phyloP scores from a whole-genome alignment of 2,329 filamentous ascomycete genomes.

The Coniochaeta hoffmannii region DNA sequence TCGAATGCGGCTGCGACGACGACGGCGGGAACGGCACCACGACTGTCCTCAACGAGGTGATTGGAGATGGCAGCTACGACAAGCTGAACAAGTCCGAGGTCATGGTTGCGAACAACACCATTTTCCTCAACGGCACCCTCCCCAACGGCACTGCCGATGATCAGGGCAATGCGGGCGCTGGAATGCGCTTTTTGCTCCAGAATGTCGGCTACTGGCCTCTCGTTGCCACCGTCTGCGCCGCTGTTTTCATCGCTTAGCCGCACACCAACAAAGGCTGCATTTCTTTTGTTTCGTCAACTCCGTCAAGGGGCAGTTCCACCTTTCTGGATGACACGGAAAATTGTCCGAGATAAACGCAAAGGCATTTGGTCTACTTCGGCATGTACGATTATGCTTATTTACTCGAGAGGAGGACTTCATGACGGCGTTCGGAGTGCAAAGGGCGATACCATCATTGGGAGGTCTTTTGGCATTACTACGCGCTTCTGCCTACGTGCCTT shows the following conservation, averaged over 20 bases:
- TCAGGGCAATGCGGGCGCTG: slow-evolving; percentile 25
- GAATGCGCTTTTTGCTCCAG: slow-evolving; percentile 25
- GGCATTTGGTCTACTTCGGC: neutral
- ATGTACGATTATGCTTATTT: neutral
- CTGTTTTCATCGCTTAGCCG: slow-evolving; percentile 37
- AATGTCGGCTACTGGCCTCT: slow-evolving; percentile 44
- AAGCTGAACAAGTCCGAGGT: slow-evolving; percentile 55
- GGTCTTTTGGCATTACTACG: neutral
- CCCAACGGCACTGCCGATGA: slow-evolving; percentile 54
- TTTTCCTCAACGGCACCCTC: slow-evolving; percentile 71
- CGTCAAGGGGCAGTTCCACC: neutral
- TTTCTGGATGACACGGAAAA: neutral
- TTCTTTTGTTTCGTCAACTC: neutral
- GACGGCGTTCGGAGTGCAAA: neutral
- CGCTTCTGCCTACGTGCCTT: neutral
- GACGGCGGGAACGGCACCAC: slow-evolving; percentile 38
- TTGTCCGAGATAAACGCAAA: neutral
- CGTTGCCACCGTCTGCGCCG: slow-evolving; percentile 32
- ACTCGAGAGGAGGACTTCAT: neutral
- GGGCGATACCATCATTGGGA: neutral
- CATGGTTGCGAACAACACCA: slow-evolving; percentile 49
- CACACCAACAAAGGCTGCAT: slow-evolving; percentile 9
- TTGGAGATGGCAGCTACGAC: slow-evolving; percentile 57
- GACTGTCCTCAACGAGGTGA: slow-evolving; percentile 52
- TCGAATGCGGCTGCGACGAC: slow-evolving; percentile 62